Evolutionary conservation across 1,284 basidiomycete genomes (phyloP).

Genomic region (Porogramme epimiltina): DNA sequence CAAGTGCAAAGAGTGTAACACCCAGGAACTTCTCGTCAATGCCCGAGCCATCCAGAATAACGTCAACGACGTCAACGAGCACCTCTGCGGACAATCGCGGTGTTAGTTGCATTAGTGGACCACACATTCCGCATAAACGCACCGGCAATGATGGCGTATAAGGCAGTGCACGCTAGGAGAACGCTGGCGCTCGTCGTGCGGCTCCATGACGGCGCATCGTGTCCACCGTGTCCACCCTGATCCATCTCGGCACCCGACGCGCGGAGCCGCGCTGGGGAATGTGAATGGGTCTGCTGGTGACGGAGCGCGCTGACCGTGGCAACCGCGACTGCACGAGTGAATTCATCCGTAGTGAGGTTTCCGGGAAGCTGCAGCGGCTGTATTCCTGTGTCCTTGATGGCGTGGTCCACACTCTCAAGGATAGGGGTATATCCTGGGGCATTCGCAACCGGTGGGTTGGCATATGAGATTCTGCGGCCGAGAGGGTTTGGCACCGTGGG

Average conservation of each 20-base stretch:
- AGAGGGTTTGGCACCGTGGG: slow-evolving; percentile 14
- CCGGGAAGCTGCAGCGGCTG: slow-evolving; percentile 56
- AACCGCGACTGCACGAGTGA: slow-evolving; percentile 87
- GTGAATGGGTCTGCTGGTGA: slow-evolving; percentile 64
- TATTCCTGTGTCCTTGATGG: slow-evolving; percentile 64
- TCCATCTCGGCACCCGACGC: slow-evolving; percentile 37
- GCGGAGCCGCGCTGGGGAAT: slow-evolving; percentile 47
- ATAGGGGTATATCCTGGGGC: slow-evolving; percentile 59
- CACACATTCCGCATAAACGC: slow-evolving; percentile 28
- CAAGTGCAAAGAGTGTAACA: slow-evolving; percentile 94
- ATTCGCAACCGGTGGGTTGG: slow-evolving; percentile 38
- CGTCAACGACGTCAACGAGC: slow-evolving; percentile 94
- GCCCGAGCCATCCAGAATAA: slow-evolving; percentile 89
- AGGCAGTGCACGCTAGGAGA: slow-evolving; percentile 83
- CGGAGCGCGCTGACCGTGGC: slow-evolving; percentile 86
- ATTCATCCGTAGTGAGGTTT: slow-evolving; percentile 81
- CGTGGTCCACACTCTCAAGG: slow-evolving; percentile 76
- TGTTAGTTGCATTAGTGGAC: neutral
- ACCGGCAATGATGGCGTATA: slow-evolving; percentile 98
- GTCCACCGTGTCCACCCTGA: slow-evolving; percentile 72
- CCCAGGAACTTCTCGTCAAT: slow-evolving; percentile 99
- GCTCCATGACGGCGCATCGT: slow-evolving; percentile 97
- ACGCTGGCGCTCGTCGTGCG: slow-evolving; percentile 85
- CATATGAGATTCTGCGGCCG: slow-evolving; percentile 54
- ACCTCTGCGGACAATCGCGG: slow-evolving; percentile 60